Percentiles rank a stretch among this genome's conserved stretches.
phyloP scores from a whole-genome alignment of 1,284 basidiomycete species.

The Cerrena zonata region DNA sequence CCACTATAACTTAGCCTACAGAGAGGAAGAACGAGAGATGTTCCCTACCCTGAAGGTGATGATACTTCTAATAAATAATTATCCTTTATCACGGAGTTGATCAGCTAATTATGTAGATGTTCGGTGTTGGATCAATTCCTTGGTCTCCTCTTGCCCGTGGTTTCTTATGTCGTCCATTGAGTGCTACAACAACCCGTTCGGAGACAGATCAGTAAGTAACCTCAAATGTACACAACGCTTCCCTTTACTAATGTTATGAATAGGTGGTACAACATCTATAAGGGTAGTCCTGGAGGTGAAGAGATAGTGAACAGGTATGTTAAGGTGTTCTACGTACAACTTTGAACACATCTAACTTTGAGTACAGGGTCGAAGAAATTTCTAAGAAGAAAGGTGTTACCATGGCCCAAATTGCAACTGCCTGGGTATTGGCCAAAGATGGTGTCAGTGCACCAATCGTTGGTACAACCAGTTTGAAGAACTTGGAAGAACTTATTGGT shows the following conservation, averaged over 20 bases:
- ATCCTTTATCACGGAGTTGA: not conserved
- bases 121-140: conserved; percentile 36
- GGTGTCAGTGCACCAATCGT: conserved; percentile 28
- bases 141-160: conserved; percentile 40
- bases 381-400: conserved; percentile 31
- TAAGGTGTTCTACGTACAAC: not conserved
- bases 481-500: conserved; percentile 27
- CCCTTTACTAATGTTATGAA: not conserved
- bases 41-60: conserved; percentile 24
- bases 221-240: no score
- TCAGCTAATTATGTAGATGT: conserved; percentile 18
- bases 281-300: conserved; percentile 22
- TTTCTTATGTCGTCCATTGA: conserved; percentile 30
- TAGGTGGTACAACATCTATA: conserved; percentile 20
- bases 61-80: no score
- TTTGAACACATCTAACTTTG: not conserved
- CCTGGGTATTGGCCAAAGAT: conserved; percentile 10
- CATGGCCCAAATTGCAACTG: conserved; percentile 22
- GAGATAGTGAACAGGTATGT: conserved; percentile 32
- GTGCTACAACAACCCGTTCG: conserved; percentile 18
- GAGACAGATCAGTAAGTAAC: conserved; percentile 19
- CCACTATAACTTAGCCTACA: conserved; percentile 30
- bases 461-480: conserved; percentile 28
- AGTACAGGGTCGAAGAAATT: conserved; percentile 34
- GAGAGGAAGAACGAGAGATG: conserved; percentile 35